A percentile compares a stretch with the other conserved stretches of the same genome.
These are phyloP conservation scores for Raffaelea albimanens DNA, from an alignment of 2,329 filamentous ascomycete genomes.

Conservation along the genomic window DNA sequence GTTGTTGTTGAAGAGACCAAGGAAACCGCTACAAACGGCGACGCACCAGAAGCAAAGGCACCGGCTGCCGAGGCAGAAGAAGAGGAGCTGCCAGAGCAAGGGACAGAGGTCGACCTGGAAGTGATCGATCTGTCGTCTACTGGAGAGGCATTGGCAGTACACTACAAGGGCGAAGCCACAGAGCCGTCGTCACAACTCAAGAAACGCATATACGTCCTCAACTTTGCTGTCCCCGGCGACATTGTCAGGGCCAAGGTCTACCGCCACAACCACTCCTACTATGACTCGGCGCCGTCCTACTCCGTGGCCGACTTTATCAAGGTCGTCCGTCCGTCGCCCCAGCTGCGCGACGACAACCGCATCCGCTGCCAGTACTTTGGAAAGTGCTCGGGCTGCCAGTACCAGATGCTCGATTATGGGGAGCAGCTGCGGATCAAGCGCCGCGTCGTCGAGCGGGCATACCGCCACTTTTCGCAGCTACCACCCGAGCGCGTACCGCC, in stretches of 20 bases:
- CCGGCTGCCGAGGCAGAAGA: slow-evolving; percentile 9
- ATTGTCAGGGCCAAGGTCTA: slow-evolving; percentile 68
- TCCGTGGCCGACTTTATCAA: slow-evolving; percentile 75
- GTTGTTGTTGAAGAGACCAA: neutral
- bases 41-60: slow-evolving; percentile 8
- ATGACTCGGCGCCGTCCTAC: slow-evolving; percentile 41
- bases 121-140: slow-evolving; percentile 79
- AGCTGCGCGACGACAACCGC: slow-evolving; percentile 49
- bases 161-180: slow-evolving; percentile 15
- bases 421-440: slow-evolving; percentile 81
- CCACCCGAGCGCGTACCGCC: slow-evolving; percentile 64
- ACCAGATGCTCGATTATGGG: slow-evolving; percentile 89
- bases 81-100: slow-evolving; percentile 48
- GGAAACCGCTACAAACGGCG: slow-evolving; percentile 10
- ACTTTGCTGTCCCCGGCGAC: slow-evolving; percentile 83
- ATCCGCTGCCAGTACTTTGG: slow-evolving; percentile 81
- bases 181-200: neutral
- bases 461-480: slow-evolving; percentile 80
- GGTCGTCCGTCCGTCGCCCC: slow-evolving; percentile 56
- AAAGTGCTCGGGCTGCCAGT: slow-evolving; percentile 84
- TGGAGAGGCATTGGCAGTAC: slow-evolving; percentile 77
- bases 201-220: slow-evolving; percentile 68
- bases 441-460: slow-evolving; percentile 82
- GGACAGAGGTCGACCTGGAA: slow-evolving; percentile 72
- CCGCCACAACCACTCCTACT: slow-evolving; percentile 44